Percentiles rank a stretch among this genome's conserved stretches.
These are phyloP conservation scores for Pseudozyma thailandica DNA, from an alignment of 1,284 basidiomycete genomes.

Conservation along the genomic window DNA sequence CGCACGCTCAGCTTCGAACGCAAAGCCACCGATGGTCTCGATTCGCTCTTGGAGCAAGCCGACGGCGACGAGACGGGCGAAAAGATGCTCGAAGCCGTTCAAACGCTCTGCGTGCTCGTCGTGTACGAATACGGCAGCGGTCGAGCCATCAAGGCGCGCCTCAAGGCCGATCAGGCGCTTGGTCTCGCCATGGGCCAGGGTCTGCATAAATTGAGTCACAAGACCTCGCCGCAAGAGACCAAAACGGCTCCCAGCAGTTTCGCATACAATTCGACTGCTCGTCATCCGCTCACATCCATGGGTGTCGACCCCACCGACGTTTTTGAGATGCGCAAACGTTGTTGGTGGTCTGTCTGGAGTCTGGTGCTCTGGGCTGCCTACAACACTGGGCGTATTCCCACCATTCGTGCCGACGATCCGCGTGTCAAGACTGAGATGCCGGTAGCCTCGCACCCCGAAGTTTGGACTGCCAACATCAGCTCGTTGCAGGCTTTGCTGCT, in stretches of 20 bases:
- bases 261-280: constrained; percentile 27
- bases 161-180: constrained; percentile 63
- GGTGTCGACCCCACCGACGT: constrained; percentile 43
- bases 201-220: constrained; percentile 53
- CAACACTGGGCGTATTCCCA: constrained; percentile 61
- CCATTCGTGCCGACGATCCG: constrained; percentile 63
- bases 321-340: constrained; percentile 61
- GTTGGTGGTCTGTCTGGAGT: constrained; percentile 63
- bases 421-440: constrained; percentile 62
- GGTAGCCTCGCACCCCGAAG: constrained; percentile 23
- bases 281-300: constrained; percentile 36
- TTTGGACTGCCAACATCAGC: constrained; percentile 54
- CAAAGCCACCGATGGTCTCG: constrained; percentile 56
- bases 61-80: constrained; percentile 39
- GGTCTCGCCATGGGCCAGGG: constrained; percentile 62
- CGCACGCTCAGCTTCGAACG: constrained; percentile 48
- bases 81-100: constrained; percentile 56
- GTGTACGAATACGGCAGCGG: constrained; percentile 64
- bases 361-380: constrained; percentile 59
- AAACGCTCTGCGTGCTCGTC: constrained; percentile 56
- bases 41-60: constrained; percentile 50
- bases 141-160: constrained; percentile 57
- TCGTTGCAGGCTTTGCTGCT: constrained; percentile 58
- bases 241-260: constrained; percentile 45
- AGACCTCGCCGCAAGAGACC: constrained; percentile 18